A percentile compares a stretch with the other conserved stretches of the same genome.
These are phyloP conservation scores for Furcasterigmium furcatum DNA, from an alignment of 2,329 filamentous ascomycete genomes.

Conservation along the genomic window DNA sequence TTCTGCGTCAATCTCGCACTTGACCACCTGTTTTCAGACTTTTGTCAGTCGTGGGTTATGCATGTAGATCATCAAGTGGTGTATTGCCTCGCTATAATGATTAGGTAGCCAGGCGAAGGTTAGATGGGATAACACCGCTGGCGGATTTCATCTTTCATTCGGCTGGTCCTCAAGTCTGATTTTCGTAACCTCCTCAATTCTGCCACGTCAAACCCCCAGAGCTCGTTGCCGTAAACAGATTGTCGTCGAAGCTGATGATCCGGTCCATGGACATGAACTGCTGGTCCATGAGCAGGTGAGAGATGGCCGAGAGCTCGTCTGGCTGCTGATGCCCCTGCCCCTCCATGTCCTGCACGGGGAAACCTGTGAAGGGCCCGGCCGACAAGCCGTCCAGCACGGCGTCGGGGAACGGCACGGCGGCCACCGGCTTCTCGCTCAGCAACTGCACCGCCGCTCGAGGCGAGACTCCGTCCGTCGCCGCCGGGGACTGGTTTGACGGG, in stretches of 20 bases:
- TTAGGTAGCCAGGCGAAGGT: no score
- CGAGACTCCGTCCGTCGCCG: no score
- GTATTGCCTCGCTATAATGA: no score
- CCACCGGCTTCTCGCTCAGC: no score
- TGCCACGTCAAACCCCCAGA: background rate
- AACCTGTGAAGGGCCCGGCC: background rate
- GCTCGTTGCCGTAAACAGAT: slow-evolving; percentile 21
- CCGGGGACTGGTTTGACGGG: no score
- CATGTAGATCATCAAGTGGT: no score
- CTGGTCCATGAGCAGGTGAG: slow-evolving; percentile 25
- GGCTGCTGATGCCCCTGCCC: slow-evolving; percentile 2
- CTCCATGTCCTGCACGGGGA: slow-evolving; percentile 5
- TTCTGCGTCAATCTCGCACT: no score
- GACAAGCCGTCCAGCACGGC: background rate
- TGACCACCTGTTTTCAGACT: no score
- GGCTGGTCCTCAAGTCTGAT: no score
- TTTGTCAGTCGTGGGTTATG: no score
- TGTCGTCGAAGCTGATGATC: slow-evolving; percentile 30
- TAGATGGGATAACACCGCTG: background rate
- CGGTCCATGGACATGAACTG: slow-evolving; percentile 26
- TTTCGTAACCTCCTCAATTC: background rate
- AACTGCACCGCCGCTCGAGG: no score
- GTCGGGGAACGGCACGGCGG: background rate
- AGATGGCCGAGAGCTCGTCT: slow-evolving; percentile 24
- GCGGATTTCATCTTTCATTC: background rate